A percentile compares a stretch with the other conserved stretches of the same genome.
Evolutionary conservation across 805 yeast genomes (phyloP).

Genomic region (Sugiyamaella smithiae): DNA sequence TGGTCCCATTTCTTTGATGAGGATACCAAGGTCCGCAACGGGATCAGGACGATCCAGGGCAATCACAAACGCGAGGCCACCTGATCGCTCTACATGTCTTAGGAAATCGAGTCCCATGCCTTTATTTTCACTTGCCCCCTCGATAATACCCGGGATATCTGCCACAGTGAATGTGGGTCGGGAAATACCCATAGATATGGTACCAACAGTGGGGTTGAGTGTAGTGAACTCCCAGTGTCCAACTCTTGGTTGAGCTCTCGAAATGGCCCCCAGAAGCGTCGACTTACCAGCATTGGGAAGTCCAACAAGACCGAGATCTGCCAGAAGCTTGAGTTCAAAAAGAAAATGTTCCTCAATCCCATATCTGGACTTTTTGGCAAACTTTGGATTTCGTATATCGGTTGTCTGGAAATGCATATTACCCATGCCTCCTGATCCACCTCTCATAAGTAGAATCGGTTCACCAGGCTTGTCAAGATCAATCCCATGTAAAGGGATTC

Average conservation of each 20-base stretch:
- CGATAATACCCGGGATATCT: slow-evolving; percentile 93
- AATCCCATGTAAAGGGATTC: slow-evolving; percentile 76
- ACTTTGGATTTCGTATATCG: slow-evolving; percentile 83
- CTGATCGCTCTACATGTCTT: slow-evolving; percentile 88
- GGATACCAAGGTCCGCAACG: slow-evolving; percentile 55
- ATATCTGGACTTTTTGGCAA: slow-evolving; percentile 74
- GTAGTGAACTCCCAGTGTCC: slow-evolving; percentile 99
- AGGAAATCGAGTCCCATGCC: slow-evolving; percentile 95
- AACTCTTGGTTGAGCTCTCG: slow-evolving; percentile 83
- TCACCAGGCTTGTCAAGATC: slow-evolving; percentile 61
- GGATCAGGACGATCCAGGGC: slow-evolving; percentile 70
- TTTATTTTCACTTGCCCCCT: slow-evolving; percentile 76
- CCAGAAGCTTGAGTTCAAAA: slow-evolving; percentile 82
- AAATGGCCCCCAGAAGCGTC: slow-evolving; percentile 78
- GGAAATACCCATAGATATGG: slow-evolving; percentile 60
- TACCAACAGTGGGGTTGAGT: slow-evolving; percentile 86
- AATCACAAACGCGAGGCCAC: slow-evolving; percentile 83
- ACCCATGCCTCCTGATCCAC: slow-evolving; percentile 95
- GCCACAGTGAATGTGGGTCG: slow-evolving; percentile 78
- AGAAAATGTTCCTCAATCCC: slow-evolving; percentile 66
- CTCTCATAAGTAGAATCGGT: slow-evolving; percentile 70
- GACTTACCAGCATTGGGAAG: slow-evolving; percentile 97
- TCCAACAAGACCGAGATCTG: slow-evolving; percentile 93
- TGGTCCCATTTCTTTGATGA: slow-evolving; percentile 70
- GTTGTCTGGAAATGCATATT: slow-evolving; percentile 91